A percentile compares a stretch with the other conserved stretches of the same genome.
Conservation (phyloP, 2,329 filamentous ascomycete genomes). For the Aspergillus proliferans region DNA sequence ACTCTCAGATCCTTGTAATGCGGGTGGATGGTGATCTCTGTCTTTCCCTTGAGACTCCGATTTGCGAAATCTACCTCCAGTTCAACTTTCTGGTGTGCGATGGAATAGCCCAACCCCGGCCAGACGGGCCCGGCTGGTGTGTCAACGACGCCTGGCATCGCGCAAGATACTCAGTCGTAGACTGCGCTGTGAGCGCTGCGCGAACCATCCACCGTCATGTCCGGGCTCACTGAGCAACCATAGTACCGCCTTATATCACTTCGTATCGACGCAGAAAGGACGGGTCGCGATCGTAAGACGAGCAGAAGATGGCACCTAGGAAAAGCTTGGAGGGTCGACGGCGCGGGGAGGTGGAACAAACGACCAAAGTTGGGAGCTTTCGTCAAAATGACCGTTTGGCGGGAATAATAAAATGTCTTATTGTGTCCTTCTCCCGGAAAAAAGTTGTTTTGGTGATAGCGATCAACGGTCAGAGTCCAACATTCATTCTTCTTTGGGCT, state of each 20-base stretch:
- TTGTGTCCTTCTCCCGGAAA: background rate
- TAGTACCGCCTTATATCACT: background rate
- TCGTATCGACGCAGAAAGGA: background rate
- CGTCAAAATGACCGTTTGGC: background rate
- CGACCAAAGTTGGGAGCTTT: background rate
- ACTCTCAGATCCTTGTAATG: conserved; percentile 49
- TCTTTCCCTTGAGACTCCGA: conserved; percentile 68
- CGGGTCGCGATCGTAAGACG: background rate
- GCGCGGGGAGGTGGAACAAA: background rate
- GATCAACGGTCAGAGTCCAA: background rate
- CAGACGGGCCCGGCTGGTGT: conserved; percentile 22
- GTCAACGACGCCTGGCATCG: conserved; percentile 37
- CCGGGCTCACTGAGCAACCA: conserved; percentile 16
- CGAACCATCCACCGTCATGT: conserved; percentile 34
- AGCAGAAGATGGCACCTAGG: background rate
- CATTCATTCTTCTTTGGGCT: background rate
- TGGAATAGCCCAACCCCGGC: conserved; percentile 42
- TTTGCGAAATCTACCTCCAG: conserved; percentile 81
- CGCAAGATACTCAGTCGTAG: conserved; percentile 29
- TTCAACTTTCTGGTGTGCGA: conserved; percentile 81
- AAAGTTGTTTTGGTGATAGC: background rate
- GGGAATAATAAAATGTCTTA: background rate
- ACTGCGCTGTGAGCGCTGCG: conserved; percentile 33
- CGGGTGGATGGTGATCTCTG: conserved; percentile 72
- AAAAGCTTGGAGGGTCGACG: background rate